Conservation (phyloP, 257 asterid species). For the Parsonsia alboflavescens region DNA sequence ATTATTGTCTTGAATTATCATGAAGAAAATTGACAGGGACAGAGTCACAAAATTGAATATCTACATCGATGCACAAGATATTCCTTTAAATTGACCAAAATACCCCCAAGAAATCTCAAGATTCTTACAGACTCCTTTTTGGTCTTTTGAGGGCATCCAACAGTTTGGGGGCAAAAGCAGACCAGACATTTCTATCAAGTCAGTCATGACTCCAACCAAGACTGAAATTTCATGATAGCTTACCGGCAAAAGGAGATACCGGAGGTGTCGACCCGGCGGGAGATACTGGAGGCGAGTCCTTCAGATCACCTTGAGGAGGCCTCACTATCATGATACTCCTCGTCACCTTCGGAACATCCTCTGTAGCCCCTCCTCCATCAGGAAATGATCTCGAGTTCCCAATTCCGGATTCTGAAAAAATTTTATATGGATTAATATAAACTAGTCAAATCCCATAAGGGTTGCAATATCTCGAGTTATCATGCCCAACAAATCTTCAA, state of each 20-base stretch:
- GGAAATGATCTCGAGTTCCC: conserved; percentile 33
- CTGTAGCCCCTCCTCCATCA: conserved; percentile 42
- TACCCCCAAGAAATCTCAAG: conserved; percentile 15
- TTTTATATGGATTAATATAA: background rate
- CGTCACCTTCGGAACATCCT: conserved; percentile 64
- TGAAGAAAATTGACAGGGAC: background rate
- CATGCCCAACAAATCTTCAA: background rate
- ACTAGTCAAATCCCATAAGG: background rate
- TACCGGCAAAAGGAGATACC: conserved; percentile 91
- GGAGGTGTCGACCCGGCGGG: conserved; percentile 85
- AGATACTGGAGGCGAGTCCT: conserved; percentile 82
- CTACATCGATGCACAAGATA: background rate
- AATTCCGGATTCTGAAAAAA: conserved; percentile 26
- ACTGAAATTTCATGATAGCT: conserved; percentile 15
- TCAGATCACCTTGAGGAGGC: conserved; percentile 45
- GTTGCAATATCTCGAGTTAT: background rate
- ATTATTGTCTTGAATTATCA: conserved; percentile 24
- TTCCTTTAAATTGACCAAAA: background rate
- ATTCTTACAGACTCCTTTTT: conserved; percentile 17
- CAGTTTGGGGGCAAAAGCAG: background rate
- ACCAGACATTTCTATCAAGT: background rate
- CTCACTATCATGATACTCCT: conserved; percentile 87
- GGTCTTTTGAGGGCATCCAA: conserved; percentile 2
- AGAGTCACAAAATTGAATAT: background rate
- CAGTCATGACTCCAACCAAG: background rate